Evolutionary conservation across 2,329 filamentous ascomycete species (phyloP).

Genomic region (Sordariomycetes sp.): DNA sequence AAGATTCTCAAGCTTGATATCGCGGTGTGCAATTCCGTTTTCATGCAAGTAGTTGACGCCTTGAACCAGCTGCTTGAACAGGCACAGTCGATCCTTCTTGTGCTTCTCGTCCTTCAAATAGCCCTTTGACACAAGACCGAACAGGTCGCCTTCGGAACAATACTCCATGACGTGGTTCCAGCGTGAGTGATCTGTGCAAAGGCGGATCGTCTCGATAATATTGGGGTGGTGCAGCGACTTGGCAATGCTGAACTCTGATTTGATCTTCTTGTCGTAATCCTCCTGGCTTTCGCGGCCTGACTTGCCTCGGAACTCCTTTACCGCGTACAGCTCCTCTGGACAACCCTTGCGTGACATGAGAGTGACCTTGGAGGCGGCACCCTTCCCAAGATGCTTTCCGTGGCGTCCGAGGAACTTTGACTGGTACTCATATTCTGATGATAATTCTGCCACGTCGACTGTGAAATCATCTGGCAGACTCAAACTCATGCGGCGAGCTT

Average conservation of each 20-base stretch:
- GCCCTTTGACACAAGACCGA: slow-evolving; percentile 61
- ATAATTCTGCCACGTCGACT: slow-evolving; percentile 60
- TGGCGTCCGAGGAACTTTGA: slow-evolving; percentile 63
- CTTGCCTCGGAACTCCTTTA: slow-evolving; percentile 79
- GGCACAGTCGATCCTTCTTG: slow-evolving; percentile 62
- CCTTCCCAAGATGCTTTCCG: slow-evolving; percentile 70
- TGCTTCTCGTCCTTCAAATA: slow-evolving; percentile 58
- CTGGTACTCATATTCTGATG: slow-evolving; percentile 60
- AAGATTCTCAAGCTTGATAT: slow-evolving; percentile 85
- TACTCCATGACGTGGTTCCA: slow-evolving; percentile 96
- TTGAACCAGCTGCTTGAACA: slow-evolving; percentile 83
- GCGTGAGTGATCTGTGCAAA: slow-evolving; percentile 65
- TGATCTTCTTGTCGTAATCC: slow-evolving; percentile 83
- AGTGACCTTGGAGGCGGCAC: slow-evolving; percentile 73
- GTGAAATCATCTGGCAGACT: slow-evolving; percentile 66
- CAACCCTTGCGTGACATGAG: slow-evolving; percentile 67
- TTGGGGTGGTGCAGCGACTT: slow-evolving; percentile 82
- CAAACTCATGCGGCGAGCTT: slow-evolving; percentile 68
- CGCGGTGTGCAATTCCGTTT: slow-evolving; percentile 81
- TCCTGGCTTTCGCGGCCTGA: slow-evolving; percentile 57
- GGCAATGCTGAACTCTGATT: slow-evolving; percentile 81
- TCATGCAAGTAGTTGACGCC: slow-evolving; percentile 75
- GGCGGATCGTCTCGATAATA: slow-evolving; percentile 69
- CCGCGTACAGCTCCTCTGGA: slow-evolving; percentile 61
- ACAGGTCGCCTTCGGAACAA: slow-evolving; percentile 75